Conservation (phyloP, 371 early-diverging fungal species). For the Blakeslea trispora region DNA sequence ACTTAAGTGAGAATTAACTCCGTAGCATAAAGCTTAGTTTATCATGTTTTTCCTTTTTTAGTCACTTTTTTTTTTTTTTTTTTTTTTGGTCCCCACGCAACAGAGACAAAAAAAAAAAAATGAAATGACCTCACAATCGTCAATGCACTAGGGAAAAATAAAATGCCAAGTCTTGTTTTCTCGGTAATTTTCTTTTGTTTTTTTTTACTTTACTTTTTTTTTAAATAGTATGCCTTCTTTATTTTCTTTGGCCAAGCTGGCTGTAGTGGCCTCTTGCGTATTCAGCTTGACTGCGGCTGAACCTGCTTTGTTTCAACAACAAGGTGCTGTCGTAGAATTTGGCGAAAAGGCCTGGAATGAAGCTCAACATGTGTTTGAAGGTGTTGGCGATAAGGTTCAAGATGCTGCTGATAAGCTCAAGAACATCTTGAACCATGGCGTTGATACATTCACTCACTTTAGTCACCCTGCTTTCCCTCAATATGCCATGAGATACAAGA, state of each 20-base stretch:
- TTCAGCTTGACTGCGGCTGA: constrained; percentile 23
- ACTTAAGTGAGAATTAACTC: not conserved
- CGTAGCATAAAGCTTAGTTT: not conserved
- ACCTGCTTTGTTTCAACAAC: constrained; percentile 29
- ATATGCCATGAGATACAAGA: constrained; percentile 73
- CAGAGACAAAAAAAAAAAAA: too few species aligned
- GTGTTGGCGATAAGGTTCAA: constrained; percentile 14
- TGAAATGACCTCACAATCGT: not conserved
- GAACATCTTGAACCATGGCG: constrained; percentile 24
- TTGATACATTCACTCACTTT: constrained; percentile 38
- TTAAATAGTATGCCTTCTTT: constrained; percentile 28
- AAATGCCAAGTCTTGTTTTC: constrained; percentile 2
- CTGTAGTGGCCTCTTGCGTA: constrained; percentile 20
- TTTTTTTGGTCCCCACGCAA: too few species aligned
- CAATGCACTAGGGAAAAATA: constrained; percentile 3
- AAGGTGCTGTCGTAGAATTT: constrained; percentile 24
- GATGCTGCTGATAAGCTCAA: constrained; percentile 18
- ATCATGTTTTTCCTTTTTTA: not conserved
- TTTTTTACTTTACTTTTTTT: constrained; percentile 12
- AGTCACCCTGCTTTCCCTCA: constrained; percentile 69
- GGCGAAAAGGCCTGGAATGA: constrained; percentile 30
- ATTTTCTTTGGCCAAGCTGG: constrained; percentile 28
- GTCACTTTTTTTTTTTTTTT: too few species aligned
- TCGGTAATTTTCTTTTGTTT: not conserved
- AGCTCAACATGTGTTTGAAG: constrained; percentile 23